phyloP scores from a whole-genome alignment of 2,329 filamentous ascomycete species.

The Fusarium pseudograminearum region DNA sequence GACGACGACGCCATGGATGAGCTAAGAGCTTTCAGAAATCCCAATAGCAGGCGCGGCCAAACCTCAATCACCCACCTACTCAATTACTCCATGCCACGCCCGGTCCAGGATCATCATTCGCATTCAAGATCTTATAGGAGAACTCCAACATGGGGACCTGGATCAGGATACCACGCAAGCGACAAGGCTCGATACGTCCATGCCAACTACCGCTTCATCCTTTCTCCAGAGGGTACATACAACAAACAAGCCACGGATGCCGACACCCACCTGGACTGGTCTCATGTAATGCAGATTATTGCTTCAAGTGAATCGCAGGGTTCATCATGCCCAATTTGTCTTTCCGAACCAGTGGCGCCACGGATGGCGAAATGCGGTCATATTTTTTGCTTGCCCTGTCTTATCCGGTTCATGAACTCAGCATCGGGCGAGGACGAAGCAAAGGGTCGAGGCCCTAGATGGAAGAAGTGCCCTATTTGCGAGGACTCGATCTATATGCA shows the following conservation, averaged over 20 bases:
- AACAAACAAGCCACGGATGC: conserved; percentile 84
- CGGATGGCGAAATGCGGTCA: conserved; percentile 98
- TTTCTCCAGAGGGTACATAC: conserved; percentile 85
- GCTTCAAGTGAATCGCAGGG: conserved; percentile 90
- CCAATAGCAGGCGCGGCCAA: conserved; percentile 84
- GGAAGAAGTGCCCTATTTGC: conserved; percentile 97
- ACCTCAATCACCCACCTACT: conserved; percentile 97
- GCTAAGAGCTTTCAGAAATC: conserved; percentile 69
- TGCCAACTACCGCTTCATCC: conserved; percentile 97
- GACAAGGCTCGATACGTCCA: conserved; percentile 94
- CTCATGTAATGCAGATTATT: conserved; percentile 88
- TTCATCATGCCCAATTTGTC: conserved; percentile 92
- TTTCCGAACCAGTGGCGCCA: conserved; percentile 91
- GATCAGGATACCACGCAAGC: conserved; percentile 88
- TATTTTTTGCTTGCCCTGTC: conserved; percentile 93
- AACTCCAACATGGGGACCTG: conserved; percentile 84
- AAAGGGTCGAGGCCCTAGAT: conserved; percentile 77
- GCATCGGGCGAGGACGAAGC: conserved; percentile 76
- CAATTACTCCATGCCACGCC: conserved; percentile 86
- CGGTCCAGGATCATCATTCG: conserved; percentile 68
- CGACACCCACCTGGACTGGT: conserved; percentile 91
- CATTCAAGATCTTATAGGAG: conserved; percentile 71
- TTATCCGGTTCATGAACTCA: conserved; percentile 96
- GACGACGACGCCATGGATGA: conserved; percentile 92
- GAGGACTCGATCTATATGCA: conserved; percentile 94